Percentiles rank a stretch among this genome's conserved stretches.
These are phyloP conservation scores for Hyaloscypha variabilis DNA, from an alignment of 495 filamentous ascomycete genomes.

Conservation along the genomic window DNA sequence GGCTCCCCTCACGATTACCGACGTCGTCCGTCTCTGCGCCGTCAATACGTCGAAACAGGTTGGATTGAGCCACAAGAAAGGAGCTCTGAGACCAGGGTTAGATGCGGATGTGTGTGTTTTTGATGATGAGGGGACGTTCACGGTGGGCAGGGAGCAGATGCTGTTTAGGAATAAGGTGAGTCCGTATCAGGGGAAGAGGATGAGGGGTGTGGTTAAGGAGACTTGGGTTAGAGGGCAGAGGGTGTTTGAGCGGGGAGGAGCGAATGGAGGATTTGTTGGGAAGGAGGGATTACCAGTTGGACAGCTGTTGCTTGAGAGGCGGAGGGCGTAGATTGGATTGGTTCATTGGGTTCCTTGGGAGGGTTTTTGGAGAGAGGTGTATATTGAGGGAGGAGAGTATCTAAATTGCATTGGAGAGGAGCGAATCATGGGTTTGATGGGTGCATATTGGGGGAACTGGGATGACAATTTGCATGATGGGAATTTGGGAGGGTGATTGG, in stretches of 20 bases:
- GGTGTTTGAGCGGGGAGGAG: constrained; percentile 61
- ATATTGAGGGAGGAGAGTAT: no score
- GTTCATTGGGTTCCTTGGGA: not conserved
- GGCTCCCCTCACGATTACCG: constrained; percentile 52
- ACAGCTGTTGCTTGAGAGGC: constrained; percentile 53
- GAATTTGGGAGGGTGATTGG: no score
- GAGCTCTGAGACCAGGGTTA: constrained; percentile 78
- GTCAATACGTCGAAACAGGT: constrained; percentile 90
- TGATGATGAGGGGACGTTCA: constrained; percentile 80
- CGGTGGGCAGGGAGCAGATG: constrained; percentile 68
- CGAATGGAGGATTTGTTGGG: constrained; percentile 58
- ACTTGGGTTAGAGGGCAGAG: constrained; percentile 85
- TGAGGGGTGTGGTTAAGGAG: constrained; percentile 82
- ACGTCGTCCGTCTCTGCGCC: constrained; percentile 84
- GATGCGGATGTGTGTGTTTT: constrained; percentile 95
- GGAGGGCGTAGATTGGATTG: constrained; percentile 26
- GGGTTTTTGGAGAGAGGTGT: not conserved
- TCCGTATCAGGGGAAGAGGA: constrained; percentile 83
- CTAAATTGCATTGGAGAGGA: no score
- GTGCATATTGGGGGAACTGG: no score
- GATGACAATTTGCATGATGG: no score
- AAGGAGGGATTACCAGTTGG: constrained; percentile 56
- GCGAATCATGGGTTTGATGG: no score
- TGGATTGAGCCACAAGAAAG: constrained; percentile 81
- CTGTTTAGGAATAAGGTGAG: constrained; percentile 94